Conservation (phyloP, 169 alveolate genomes). For the Theileria annulata region DNA sequence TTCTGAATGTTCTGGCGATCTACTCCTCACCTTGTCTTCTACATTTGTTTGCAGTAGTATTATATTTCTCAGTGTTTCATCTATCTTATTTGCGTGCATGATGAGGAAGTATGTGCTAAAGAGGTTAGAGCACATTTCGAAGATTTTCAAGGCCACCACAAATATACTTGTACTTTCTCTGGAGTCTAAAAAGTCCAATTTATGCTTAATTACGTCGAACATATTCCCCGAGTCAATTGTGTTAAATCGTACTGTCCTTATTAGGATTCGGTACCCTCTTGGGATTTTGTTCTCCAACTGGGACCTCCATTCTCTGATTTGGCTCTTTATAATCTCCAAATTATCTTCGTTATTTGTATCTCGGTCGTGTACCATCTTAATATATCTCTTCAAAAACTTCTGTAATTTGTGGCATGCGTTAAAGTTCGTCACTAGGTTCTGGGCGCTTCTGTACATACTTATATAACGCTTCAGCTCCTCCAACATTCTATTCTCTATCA, state of each 20-base stretch:
- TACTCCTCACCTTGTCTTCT: conserved; percentile 15
- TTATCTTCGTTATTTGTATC: conserved; percentile 76
- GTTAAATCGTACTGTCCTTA: conserved; percentile 62
- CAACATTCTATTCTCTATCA: conserved; percentile 59
- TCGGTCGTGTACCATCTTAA: conserved; percentile 73
- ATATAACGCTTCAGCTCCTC: conserved; percentile 62
- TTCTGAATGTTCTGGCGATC: neutral
- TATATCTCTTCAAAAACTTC: conserved; percentile 73
- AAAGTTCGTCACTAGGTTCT: conserved; percentile 81
- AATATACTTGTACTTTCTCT: conserved; percentile 49
- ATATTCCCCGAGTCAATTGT: conserved; percentile 42
- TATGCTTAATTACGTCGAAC: conserved; percentile 35
- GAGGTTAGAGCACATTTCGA: conserved; percentile 40
- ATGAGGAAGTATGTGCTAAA: conserved; percentile 49
- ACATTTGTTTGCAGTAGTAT: conserved; percentile 37
- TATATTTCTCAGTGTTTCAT: conserved; percentile 49
- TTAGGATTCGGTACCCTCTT: conserved; percentile 68
- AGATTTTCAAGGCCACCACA: conserved; percentile 30
- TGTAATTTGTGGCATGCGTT: conserved; percentile 75
- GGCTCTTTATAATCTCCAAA: conserved; percentile 63
- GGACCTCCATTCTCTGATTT: conserved; percentile 80
- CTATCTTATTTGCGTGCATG: conserved; percentile 47
- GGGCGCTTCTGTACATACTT: conserved; percentile 76
- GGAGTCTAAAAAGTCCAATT: conserved; percentile 48
- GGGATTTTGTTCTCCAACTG: conserved; percentile 79